These are phyloP conservation scores for Lagerstroemia speciosa DNA, from an alignment of 345 rosid species.

Conservation along the genomic window DNA sequence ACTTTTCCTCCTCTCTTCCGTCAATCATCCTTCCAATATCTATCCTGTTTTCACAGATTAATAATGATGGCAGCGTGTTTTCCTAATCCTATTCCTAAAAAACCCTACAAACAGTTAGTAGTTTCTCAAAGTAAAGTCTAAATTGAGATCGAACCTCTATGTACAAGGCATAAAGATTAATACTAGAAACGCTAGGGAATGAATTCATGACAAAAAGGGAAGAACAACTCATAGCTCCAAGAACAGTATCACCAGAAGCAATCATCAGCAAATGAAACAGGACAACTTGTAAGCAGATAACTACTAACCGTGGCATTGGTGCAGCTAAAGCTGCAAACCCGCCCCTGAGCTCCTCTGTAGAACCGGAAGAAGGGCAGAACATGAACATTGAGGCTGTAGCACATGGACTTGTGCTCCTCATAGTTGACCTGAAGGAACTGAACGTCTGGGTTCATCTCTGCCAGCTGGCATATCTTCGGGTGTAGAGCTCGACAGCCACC, in stretches of 20 bases:
- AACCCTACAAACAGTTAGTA: too few species aligned
- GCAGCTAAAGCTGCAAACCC: constrained; percentile 90
- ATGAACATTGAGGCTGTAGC: constrained; percentile 83
- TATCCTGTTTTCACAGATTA: too few species aligned
- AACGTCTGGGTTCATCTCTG: constrained; percentile 63
- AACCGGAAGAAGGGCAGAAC: constrained; percentile 90
- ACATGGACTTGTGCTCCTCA: constrained; percentile 95
- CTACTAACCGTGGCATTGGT: constrained; percentile 90
- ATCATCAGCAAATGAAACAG: not conserved
- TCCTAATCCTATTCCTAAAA: too few species aligned
- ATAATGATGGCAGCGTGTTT: too few species aligned
- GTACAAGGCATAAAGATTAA: too few species aligned
- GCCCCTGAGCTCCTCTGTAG: constrained; percentile 81
- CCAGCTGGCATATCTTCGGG: constrained; percentile 90
- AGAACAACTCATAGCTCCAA: not conserved
- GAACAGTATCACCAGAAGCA: not conserved
- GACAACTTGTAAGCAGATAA: not conserved
- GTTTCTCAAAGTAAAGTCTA: too few species aligned
- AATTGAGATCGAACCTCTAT: too few species aligned
- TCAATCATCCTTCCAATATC: too few species aligned
- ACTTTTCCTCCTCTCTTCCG: too few species aligned
- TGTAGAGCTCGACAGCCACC: constrained; percentile 97
- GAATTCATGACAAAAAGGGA: too few species aligned
- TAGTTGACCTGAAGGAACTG: constrained; percentile 83
- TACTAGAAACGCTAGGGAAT: too few species aligned